These are phyloP conservation scores for Cryoendolithus antarcticus DNA, from an alignment of 2,329 filamentous ascomycete genomes.

Conservation along the genomic window DNA sequence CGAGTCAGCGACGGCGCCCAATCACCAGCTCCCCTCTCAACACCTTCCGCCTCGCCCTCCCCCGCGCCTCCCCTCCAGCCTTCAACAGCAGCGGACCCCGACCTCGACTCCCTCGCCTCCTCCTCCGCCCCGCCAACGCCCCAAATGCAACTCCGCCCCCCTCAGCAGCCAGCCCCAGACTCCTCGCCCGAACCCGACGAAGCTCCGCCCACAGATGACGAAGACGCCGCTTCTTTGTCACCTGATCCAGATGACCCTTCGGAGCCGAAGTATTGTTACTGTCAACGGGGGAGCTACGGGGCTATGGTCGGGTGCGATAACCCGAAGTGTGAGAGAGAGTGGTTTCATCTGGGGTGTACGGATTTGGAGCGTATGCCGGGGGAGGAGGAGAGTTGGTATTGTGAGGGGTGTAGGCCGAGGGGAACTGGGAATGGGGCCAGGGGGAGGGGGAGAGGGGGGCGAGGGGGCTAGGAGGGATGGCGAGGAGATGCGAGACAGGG, in stretches of 20 bases:
- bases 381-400: constrained; percentile 42
- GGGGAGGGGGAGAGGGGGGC: constrained; percentile 1
- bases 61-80: constrained; percentile 1
- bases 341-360: constrained; percentile 56
- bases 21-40: background rate
- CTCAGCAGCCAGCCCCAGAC: background rate
- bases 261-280: constrained; percentile 54
- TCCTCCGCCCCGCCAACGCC: constrained; percentile 3
- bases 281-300: constrained; percentile 51
- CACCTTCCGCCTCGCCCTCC: background rate
- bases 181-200: background rate
- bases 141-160: constrained; percentile 1
- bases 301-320: constrained; percentile 60
- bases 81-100: constrained; percentile 2
- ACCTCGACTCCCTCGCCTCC: background rate
- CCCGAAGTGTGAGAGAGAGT: constrained; percentile 50
- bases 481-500: background rate
- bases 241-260: constrained; percentile 36
- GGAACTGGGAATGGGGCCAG: constrained; percentile 1
- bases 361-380: constrained; percentile 47
- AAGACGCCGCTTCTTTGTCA: constrained; percentile 1
- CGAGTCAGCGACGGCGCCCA: constrained; percentile 1
- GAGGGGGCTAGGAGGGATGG: background rate
- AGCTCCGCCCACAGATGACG: constrained; percentile 4
- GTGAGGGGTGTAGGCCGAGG: constrained; percentile 34